These are phyloP conservation scores for Neoarthrinium moseri DNA, from an alignment of 2,329 filamentous ascomycete species.

Conservation along the genomic window DNA sequence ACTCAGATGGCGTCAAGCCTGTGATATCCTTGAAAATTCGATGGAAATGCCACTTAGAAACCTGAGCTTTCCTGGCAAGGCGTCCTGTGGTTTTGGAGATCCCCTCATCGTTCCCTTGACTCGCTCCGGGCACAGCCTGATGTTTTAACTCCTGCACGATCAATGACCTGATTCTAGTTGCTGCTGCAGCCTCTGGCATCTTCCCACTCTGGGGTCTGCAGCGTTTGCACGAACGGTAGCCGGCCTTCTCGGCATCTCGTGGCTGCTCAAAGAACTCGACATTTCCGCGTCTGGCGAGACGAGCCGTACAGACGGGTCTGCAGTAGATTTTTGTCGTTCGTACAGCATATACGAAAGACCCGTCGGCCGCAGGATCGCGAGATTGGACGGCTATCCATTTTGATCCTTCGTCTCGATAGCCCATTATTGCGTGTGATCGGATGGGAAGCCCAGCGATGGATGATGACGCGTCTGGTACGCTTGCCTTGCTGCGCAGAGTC, in stretches of 20 bases:
- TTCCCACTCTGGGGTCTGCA: slow-evolving; percentile 15
- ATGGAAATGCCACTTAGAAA: slow-evolving; percentile 11
- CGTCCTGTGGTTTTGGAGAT: not conserved
- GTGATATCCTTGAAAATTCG: slow-evolving; percentile 6
- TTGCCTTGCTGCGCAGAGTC: no score
- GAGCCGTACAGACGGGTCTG: slow-evolving; percentile 58
- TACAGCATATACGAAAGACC: slow-evolving; percentile 41
- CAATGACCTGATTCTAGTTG: not conserved
- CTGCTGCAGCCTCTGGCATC: slow-evolving; percentile 4
- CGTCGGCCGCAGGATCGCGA: slow-evolving; percentile 2
- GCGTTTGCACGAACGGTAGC: slow-evolving; percentile 20
- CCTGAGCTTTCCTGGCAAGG: not conserved
- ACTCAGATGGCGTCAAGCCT: not conserved
- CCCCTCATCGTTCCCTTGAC: not conserved
- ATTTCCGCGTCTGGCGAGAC: slow-evolving; percentile 60
- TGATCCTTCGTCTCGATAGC: not conserved
- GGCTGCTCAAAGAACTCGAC: slow-evolving; percentile 51
- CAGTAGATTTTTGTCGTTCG: slow-evolving; percentile 54
- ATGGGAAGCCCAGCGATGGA: not conserved
- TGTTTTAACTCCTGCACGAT: not conserved
- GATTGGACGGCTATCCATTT: not conserved
- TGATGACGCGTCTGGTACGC: no score
- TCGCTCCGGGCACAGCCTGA: not conserved
- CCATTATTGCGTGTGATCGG: not conserved
- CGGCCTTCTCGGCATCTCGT: slow-evolving; percentile 39